Base-by-base conservation (phyloP, 768 basidiomycete species). In the Sporobolomyces pararoseus region DNA sequence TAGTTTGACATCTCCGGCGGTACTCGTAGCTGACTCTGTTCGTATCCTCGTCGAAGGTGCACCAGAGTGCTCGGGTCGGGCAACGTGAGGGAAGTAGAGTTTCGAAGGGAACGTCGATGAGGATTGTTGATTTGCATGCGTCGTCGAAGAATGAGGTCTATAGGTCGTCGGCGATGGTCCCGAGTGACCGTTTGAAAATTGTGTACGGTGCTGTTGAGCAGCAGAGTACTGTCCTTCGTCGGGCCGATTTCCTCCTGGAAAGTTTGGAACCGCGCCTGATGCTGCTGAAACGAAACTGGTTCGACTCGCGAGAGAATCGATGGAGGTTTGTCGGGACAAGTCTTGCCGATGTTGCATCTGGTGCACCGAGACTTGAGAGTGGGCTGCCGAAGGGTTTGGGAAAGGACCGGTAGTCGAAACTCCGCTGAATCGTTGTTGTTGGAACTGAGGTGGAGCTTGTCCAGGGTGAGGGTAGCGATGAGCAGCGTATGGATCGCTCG, bases 1-100 rank as follows among this genome's bases (percentile, higher is more conserved):
- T 0, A 72, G 66, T 49, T 55, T 62, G 54, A 52, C 17, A 1
- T 62, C 59, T n/a, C 35, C 6, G 16, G 14, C 53, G 7, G 31
- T 6, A 12, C 25, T 49, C 12, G 51, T 12, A 12, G 23, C 16
- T 12, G 66, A 55, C 34, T 60, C 63, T 10, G 39, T 44, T 6
- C 23, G 27, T 7, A 65, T 17, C 5, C 63, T 44, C 1, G 34
- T 49, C 0, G 59, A 44, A 10, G 69, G 57, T 2, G 37, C 65
- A 7, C 31, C 31, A 17, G 37, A 35, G 12, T 53, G 35, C 6
- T 65, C 39, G 42, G 39, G 4, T 2, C 64, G 63, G 0, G 64
- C 29, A 19, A 66, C 60, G 27, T 65, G 64, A 17, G 69, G 69
- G 64, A 70, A 70, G 53, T 70, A 70, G 23, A 70, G 52, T 25